Conservation (phyloP, 371 early-diverging fungal species). For the Mortierella polycephala region DNA sequence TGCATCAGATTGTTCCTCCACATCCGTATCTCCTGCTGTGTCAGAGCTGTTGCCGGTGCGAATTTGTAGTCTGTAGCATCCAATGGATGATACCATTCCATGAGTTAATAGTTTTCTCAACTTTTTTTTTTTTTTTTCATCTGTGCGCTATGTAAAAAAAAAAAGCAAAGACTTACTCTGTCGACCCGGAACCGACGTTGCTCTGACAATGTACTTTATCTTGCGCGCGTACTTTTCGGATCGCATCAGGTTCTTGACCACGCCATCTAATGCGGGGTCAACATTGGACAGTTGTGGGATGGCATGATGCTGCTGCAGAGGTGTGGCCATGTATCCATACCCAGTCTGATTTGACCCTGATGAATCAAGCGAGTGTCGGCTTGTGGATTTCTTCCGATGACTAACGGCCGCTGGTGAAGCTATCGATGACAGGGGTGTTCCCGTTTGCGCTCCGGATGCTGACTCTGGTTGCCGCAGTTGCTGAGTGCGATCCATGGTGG, state of each 20-base stretch:
- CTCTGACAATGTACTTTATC: constrained; percentile 46
- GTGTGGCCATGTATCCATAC: not conserved
- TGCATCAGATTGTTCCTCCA: constrained; percentile 50
- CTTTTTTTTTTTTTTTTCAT: not conserved
- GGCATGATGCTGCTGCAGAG: constrained; percentile 23
- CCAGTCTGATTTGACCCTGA: not conserved
- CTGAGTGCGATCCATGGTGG: constrained; percentile 4
- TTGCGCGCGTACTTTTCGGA: constrained; percentile 52
- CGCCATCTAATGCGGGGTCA: constrained; percentile 38
- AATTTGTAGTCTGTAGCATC: constrained; percentile 40
- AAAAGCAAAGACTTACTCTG: constrained; percentile 28
- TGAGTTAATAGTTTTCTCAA: no score
- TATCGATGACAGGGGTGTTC: not conserved
- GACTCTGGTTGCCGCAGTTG: not conserved
- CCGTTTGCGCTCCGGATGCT: not conserved
- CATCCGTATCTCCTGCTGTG: constrained; percentile 31
- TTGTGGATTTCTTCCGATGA: constrained; percentile 15
- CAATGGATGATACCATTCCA: not conserved
- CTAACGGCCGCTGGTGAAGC: constrained; percentile 11
- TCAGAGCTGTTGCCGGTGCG: constrained; percentile 38
- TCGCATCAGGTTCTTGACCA: constrained; percentile 41
- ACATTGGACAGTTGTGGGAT: constrained; percentile 28
- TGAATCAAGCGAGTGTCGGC: constrained; percentile 11
- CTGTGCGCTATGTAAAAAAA: not conserved
- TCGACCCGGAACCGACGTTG: constrained; percentile 46